Evolutionary conservation across 73 alveolate species (phyloP).

Genomic region (Effrenium voratum): DNA sequence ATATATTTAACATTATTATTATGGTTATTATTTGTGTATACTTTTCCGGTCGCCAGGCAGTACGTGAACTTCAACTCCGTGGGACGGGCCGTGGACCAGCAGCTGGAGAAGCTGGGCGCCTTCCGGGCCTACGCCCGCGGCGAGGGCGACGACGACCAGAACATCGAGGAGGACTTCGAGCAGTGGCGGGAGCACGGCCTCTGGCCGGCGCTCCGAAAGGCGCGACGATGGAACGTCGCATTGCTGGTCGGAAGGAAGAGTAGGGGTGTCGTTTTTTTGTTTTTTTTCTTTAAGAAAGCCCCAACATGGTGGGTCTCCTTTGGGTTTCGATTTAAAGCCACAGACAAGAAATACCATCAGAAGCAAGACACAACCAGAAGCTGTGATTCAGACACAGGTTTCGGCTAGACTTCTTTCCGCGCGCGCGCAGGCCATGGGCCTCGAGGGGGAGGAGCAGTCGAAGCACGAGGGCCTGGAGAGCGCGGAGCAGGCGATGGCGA

Average conservation of each 20-base stretch:
- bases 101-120: conserved; percentile 47
- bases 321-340: too few relatives aligned
- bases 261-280: background rate
- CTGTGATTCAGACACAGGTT: too few relatives aligned
- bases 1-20: too few relatives aligned
- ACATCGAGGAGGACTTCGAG: conserved; percentile 93
- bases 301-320: background rate
- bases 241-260: conserved; percentile 51
- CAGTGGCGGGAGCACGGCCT: conserved; percentile 88
- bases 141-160: conserved; percentile 92
- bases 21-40: background rate
- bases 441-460: too few relatives aligned
- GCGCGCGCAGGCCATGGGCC: too few relatives aligned
- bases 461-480: conserved; percentile 67
- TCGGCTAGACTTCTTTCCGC: too few relatives aligned
- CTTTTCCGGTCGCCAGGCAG: background rate
- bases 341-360: too few relatives aligned
- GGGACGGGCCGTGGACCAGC: conserved; percentile 40
- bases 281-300: background rate
- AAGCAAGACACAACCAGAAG: too few relatives aligned
- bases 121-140: conserved; percentile 67
- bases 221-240: conserved; percentile 36
- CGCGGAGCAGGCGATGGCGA: conserved; percentile 40
- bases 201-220: conserved; percentile 85
- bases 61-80: conserved; percentile 80